These are phyloP conservation scores for Xylaria scruposa DNA, from an alignment of 495 filamentous ascomycete species.

Conservation along the genomic window DNA sequence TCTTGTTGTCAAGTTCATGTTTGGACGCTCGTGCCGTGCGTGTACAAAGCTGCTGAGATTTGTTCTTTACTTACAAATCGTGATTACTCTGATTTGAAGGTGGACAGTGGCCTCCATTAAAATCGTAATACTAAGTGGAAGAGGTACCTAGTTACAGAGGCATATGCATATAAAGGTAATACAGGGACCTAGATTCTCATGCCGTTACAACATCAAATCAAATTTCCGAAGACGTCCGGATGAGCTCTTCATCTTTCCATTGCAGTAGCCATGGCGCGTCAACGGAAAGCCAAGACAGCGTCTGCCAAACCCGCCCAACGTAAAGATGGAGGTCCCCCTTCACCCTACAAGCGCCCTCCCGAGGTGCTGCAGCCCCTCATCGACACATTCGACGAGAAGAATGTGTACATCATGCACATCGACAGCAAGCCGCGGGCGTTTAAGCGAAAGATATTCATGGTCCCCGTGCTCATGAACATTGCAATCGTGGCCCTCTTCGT, in stretches of 20 bases:
- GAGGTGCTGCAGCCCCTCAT: conserved; percentile 65
- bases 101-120: too few species aligned
- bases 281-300: conserved; percentile 31
- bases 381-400: conserved; percentile 61
- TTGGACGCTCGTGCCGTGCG: background rate
- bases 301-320: conserved; percentile 31
- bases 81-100: background rate
- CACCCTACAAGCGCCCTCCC: conserved; percentile 70
- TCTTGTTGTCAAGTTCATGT: background rate
- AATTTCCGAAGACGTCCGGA: conserved; percentile 15
- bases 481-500: conserved; percentile 63
- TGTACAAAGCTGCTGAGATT: background rate
- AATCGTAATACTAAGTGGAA: too few species aligned
- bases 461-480: conserved; percentile 74
- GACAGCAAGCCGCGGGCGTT: conserved; percentile 66
- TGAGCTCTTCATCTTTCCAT: conserved; percentile 1
- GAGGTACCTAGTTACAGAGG: background rate
- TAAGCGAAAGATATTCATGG: conserved; percentile 78
- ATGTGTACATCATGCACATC: conserved; percentile 82
- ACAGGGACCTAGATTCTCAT: background rate
- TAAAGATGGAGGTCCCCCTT: conserved; percentile 46
- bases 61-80: background rate
- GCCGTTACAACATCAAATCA: background rate
- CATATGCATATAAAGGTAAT: background rate
- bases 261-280: conserved; percentile 31